phyloP scores from a whole-genome alignment of 176 grass and related monocot genomes.

The Phoenix roebelenii region DNA sequence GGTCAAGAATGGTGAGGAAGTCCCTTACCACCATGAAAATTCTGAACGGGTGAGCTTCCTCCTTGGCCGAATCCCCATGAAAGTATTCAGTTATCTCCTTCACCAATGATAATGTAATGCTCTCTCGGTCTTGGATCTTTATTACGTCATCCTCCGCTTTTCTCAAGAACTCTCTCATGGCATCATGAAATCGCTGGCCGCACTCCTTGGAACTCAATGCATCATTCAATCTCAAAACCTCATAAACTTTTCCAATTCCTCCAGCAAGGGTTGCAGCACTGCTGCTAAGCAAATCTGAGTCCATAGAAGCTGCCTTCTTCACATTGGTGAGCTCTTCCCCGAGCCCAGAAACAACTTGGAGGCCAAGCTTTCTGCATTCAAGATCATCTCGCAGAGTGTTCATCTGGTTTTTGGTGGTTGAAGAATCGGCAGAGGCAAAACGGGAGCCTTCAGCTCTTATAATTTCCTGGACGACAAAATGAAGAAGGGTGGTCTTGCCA shows the following conservation, averaged over 20 bases:
- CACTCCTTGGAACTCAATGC: background rate
- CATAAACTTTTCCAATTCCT: constrained; percentile 7
- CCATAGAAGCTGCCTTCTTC: constrained; percentile 9
- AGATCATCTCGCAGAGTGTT: background rate
- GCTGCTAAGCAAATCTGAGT: constrained; percentile 2
- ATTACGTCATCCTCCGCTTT: constrained; percentile 5
- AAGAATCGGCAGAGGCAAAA: background rate
- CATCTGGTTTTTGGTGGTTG: background rate
- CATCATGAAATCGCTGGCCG: background rate
- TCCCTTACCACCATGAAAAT: constrained; percentile 7
- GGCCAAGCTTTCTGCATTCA: background rate
- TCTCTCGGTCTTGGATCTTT: constrained; percentile 10
- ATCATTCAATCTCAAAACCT: constrained; percentile 7
- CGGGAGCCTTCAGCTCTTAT: constrained; percentile 2
- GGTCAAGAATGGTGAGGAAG: constrained; percentile 4
- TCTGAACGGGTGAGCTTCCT: constrained; percentile 10
- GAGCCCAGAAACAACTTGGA: constrained; percentile 5
- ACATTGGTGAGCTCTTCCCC: constrained; percentile 11
- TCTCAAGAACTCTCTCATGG: constrained; percentile 1
- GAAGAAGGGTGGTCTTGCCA: constrained; percentile 10
- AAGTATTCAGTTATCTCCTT: background rate
- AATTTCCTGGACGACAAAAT: constrained; percentile 16
- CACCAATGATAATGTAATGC: background rate
- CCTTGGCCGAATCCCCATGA: constrained; percentile 11
- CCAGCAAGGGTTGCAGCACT: background rate